phyloP scores from a whole-genome alignment of 1,284 basidiomycete species.

The Phellopilus nigrolimitatus region DNA sequence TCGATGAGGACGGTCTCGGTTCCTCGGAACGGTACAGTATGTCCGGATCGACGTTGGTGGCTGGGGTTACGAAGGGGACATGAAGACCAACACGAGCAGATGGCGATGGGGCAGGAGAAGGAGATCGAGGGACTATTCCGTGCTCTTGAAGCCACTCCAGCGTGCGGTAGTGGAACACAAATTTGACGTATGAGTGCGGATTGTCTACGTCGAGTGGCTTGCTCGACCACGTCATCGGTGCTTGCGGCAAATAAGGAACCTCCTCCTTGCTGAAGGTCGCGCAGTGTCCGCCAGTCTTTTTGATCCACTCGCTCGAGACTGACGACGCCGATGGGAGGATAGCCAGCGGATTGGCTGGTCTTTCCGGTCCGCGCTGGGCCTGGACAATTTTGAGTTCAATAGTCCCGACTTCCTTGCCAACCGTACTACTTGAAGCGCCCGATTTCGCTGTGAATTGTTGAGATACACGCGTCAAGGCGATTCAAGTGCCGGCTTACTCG shows the following conservation, averaged over 20 bases:
- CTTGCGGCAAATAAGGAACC: not conserved
- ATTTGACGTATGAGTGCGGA: conserved; percentile 14
- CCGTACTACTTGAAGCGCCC: conserved; percentile 1
- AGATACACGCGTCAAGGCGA: not conserved
- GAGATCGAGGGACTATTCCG: not conserved
- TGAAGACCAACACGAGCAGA: not conserved
- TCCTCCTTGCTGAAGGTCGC: not conserved
- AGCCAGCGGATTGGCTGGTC: conserved; percentile 35
- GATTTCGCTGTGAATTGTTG: not conserved
- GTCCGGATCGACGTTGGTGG: not conserved
- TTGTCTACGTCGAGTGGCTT: not conserved
- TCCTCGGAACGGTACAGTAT: not conserved
- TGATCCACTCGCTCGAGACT: not conserved
- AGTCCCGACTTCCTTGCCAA: conserved; percentile 41
- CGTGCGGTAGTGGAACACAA: conserved; percentile 13
- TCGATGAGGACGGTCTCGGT: not conserved
- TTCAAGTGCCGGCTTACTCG: conserved; percentile 23
- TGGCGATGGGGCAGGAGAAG: not conserved
- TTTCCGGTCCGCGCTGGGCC: conserved; percentile 29
- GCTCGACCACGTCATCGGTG: not conserved
- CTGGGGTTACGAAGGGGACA: not conserved
- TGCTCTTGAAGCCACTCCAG: conserved; percentile 6
- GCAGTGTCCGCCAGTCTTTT: conserved; percentile 3
- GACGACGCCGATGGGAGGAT: not conserved
- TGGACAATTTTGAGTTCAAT: conserved; percentile 53